Base-by-base conservation (phyloP, 805 yeast genomes). In the Pichia nanzhaoensis region DNA sequence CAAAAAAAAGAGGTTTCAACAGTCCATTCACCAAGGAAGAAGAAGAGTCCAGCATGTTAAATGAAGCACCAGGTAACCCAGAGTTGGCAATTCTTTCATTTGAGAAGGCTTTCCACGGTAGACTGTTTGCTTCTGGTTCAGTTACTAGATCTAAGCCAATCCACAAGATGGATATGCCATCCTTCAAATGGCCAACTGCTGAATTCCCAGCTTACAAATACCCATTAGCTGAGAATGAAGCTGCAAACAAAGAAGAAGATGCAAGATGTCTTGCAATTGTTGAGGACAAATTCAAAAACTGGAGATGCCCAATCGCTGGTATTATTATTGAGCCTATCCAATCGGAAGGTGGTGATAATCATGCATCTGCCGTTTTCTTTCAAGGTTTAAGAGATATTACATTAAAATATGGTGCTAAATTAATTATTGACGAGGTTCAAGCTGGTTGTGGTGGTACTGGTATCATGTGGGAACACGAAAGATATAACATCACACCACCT, bases 171-270 rank as follows among this genome's bases (percentile, higher is more conserved):
- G 90, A 83, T 66, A 72, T 91, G 68, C 98, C 98, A 50, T 80
- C 95, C 5, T 90, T 90, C 72, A 78, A 86, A 60, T 90, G 97
- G 97, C 98, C 98, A 61, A 89, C 85, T 65, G 96, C 96, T 46
- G 88, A 87, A 65, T 93, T 85, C 70, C 80, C 95, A 27, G 74
- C 75, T 51, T 71, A 71, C 61, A 79, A 78, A 55, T 86, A 83
- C 65, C 81, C 87, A 39, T 74, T 91, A 55, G 86, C 82, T 62
- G 95, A 84, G 66, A 96, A 90, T 66, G 96, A 86, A 63, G 97
- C 68, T 54, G 36, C 21, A 39, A 90, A 90, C 75, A 68, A 70
- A 40, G 64, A 71, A 41, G 96, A 89, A 69, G 98, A 90, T 67
- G 78, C 73, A 50, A 75, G 93, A 60, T 86, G 96, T 64, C 73